Base-by-base conservation (phyloP, 1,284 basidiomycete species). In the Cerioporus squamosus region DNA sequence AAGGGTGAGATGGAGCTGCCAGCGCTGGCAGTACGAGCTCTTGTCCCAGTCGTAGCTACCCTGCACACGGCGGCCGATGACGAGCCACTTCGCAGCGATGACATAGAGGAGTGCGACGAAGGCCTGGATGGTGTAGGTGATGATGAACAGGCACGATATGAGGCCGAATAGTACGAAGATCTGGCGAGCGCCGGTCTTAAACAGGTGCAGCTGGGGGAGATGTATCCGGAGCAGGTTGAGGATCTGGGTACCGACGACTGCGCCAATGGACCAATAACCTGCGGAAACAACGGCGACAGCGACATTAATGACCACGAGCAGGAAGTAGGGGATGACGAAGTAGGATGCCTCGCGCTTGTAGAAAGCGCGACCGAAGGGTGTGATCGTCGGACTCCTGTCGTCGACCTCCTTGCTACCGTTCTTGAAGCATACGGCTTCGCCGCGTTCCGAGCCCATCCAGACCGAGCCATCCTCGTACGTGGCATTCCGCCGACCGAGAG, bases 301-400 rank as follows among this genome's bases (percentile, higher is more conserved):
- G 33, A 62, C 9, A 44, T 78, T 76, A 64, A 77, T 72, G 29
- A 65, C 8, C 51, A 80, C 67, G 38, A 81, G 65, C 44, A 79
- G 23, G 39, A 55, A 43, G 63, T 79, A 80, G 3, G 80, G 79
- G 60, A 74, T 72, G 47, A 81, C 79, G 58, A 76, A 79, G 65
- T 75, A 81, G 31, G 70, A 56, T 7, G 79, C 78, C 58, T 79
- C 57, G 53, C 75, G 70, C 60, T 72, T 70, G 71, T 81, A 79
- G 67, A 77, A 81, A 1, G 80, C 79, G 52, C 74, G 72, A n/a
- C 78, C 79, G 61, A 81, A 81, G 3, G 80, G 80, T 2, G 78
- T 80, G 31, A 68, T 75, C 2, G 78, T 79, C 20, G 62, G 54
- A 12, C n/a, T 23, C 55, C 73, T 71, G 20, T 62, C 62, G 48